A percentile compares a stretch with the other conserved stretches of the same genome.
Conservation (phyloP, 768 basidiomycete genomes). For the Rhizopogon vesiculosus region DNA sequence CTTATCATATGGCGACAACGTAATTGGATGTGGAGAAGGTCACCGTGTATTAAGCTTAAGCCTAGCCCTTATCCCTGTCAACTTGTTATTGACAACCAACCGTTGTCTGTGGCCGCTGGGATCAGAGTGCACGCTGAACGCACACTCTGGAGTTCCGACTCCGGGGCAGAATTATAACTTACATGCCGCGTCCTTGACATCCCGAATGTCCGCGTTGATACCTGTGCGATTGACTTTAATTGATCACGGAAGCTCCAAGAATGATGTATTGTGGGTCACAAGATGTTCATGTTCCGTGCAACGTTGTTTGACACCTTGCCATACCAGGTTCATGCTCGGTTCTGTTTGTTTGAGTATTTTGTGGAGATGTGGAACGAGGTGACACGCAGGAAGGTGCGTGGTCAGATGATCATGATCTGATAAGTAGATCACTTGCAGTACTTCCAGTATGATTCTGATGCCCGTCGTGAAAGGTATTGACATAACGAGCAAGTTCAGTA, state of each 20-base stretch:
- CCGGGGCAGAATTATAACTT: constrained; percentile 85
- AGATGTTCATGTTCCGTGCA: not conserved
- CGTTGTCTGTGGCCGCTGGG: constrained; percentile 78
- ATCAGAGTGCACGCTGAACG: constrained; percentile 90
- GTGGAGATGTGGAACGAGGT: constrained; percentile 89
- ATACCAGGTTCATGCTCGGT: constrained; percentile 69
- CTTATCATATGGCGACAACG: no score
- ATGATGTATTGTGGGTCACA: constrained; percentile 80
- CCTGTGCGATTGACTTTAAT: constrained; percentile 65
- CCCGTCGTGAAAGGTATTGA: constrained; percentile 12
- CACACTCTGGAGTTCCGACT: constrained; percentile 66
- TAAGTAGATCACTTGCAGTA: no score
- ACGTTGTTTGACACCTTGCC: not conserved
- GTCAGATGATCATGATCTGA: not conserved
- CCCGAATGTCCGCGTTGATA: constrained; percentile 56
- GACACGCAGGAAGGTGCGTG: constrained; percentile 69
- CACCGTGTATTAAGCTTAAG: no score
- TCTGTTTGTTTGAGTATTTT: constrained; percentile 88
- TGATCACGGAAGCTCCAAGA: constrained; percentile 40
- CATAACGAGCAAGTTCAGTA: constrained; percentile 36
- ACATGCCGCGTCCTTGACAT: constrained; percentile 82
- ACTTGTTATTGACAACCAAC: no score
- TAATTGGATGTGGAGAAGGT: no score
- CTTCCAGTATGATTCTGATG: not conserved
- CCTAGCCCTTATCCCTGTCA: no score